Evolutionary conservation across 1,284 basidiomycete species (phyloP), one percentile per base, ranked within the genome.

Genomic region (Naganishia sp.): DNA sequence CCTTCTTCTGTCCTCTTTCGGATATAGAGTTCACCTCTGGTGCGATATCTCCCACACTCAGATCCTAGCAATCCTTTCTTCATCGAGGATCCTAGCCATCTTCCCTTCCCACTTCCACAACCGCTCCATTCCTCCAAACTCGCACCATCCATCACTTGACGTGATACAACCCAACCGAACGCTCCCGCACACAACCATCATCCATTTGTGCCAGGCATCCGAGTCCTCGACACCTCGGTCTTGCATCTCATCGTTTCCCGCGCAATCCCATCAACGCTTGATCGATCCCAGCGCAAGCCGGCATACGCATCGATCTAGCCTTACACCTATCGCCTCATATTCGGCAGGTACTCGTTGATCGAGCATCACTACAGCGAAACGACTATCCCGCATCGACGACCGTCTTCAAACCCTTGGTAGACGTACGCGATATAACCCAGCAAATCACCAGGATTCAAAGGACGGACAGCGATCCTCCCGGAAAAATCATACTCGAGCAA

Each of bases 341-440:
- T 28, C 58, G 49, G 47, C 58, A 61, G 58, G 58, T 42, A 61
- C 32, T 61, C 47, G 47, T 61, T 51, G 47, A 61, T 50, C 57
- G 47, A 61, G 39, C 32, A 15, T 46, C 47, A 4, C 4, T 35
- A 51, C 7, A 25, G 31, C 46, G 35, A 61, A 50, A 51, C 35
- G 39, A 51, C 28, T 43, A 39, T 39, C 35, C 13, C 35, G 2
- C 35, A 39, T 39, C 35, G 15, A 47, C 18, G 39, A 39, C 57
- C n/a, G 9, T 32, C 18, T 21, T 18, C 23, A 17, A 13, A 45
- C 21, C 47, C 47, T 49, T 54, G 52, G 18, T 61, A 23, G 21
- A 35, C 58, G 17, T 51, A 28, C 21, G n/a, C n/a, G 39, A 13
- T 35, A 51, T 51, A 17, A 3, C 17, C 41, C 47, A 42, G 47